phyloP scores from a whole-genome alignment of 2,329 filamentous ascomycete genomes.

The Lanzia echinophila region DNA sequence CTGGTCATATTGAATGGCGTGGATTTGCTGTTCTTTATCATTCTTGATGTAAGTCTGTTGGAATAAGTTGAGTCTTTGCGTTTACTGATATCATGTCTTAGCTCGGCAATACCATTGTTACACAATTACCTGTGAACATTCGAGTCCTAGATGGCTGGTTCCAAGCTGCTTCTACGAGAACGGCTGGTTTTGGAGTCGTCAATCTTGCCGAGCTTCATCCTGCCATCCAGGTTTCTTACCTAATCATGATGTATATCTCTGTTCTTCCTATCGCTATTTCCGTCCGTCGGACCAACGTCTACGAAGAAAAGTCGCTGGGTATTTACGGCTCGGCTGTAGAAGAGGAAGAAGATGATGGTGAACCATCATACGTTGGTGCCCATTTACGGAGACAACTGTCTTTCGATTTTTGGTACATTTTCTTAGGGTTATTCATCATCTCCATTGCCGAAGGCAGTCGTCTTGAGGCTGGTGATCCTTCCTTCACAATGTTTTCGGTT shows the following conservation, averaged over 20 bases:
- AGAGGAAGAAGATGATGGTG: conserved; percentile 43
- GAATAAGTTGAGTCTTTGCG: background rate
- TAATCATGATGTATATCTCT: conserved; percentile 99
- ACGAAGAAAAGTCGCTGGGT: conserved; percentile 82
- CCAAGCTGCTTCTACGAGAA: conserved; percentile 82
- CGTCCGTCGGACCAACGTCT: conserved; percentile 89
- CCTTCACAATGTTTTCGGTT: conserved; percentile 62
- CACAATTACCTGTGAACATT: conserved; percentile 60
- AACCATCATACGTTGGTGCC: conserved; percentile 76
- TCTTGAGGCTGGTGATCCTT: conserved; percentile 50
- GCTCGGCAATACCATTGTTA: conserved; percentile 67
- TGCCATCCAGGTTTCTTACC: conserved; percentile 85
- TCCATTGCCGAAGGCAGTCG: conserved; percentile 75
- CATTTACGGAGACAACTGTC: conserved; percentile 91
- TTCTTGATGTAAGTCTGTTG: conserved; percentile 68
- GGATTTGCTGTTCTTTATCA: conserved; percentile 85
- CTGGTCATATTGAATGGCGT: conserved; percentile 74
- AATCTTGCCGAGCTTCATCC: conserved; percentile 75
- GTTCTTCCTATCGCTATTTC: conserved; percentile 96
- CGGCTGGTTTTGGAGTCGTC: conserved; percentile 81
- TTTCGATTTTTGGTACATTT: conserved; percentile 97
- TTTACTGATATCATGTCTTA: conserved; percentile 30
- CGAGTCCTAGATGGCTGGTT: conserved; percentile 83
- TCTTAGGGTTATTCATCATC: conserved; percentile 87
- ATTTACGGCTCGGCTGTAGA: conserved; percentile 54